Evolutionary conservation across 352 stramenopile genomes (phyloP), one percentile per base, ranked within the genome.

Genomic region (Pythium guiyangense): DNA sequence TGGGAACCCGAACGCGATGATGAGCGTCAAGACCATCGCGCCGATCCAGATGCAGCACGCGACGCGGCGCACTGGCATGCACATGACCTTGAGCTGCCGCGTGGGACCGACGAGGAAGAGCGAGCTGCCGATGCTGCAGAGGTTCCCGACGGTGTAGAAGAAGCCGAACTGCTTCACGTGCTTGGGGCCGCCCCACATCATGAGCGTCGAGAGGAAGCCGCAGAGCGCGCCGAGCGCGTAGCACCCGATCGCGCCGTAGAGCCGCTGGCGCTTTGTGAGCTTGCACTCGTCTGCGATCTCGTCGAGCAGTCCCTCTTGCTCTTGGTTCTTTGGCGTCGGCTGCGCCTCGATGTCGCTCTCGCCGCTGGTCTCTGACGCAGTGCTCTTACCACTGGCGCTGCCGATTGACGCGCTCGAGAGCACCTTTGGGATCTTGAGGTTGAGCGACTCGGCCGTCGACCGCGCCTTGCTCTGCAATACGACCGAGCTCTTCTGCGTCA

Each of bases 141-240:
- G 70, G 54, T 74, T 89, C n/a, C 84, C 80, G 31, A 94, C 60
- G 14, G 82, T 92, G 62, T 94, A 94, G 64, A 94, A 92, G 69
- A 94, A 94, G 22, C 69, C 84, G 62, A 94, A 94, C 57, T 90
- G 79, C 59, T 90, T 91, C 17, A 94, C 64, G 64, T 94, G 84
- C 60, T 77, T 79, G 2, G 83, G 77, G 1, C 83, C 83, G 29
- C 80, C 81, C 79, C 79, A 91, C 76, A 91, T 74, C 73, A 93
- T 86, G 22, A 91, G 59, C 57, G 83, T 91, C 18, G 83, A 84
- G 39, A 93, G 47, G 59, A 94, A 88, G 45, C 78, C 77, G 60
- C 81, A 92, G 34, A 94, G 54, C 8, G 78, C 71, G 37, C 84
- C 82, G 51, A 88, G 84, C 11, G 70, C 49, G 62, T 94, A 94